These are phyloP conservation scores for Rhodotorula diobovata DNA, from an alignment of 768 basidiomycete species.

Conservation along the genomic window DNA sequence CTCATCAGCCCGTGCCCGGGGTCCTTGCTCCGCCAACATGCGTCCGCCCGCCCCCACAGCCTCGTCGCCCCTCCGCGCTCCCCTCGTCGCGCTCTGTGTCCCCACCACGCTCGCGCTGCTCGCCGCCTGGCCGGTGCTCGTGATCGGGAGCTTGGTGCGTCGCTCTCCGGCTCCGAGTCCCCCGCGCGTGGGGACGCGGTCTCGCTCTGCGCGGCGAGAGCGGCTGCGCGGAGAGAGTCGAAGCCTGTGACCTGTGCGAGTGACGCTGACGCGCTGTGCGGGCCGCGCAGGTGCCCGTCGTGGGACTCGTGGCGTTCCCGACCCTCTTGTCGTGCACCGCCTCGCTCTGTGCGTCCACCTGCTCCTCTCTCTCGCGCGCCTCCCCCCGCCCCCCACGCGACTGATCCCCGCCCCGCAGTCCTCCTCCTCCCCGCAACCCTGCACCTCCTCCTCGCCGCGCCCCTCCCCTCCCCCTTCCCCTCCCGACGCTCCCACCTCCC, in stretches of 20 bases:
- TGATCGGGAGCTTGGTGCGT: constrained; percentile 10
- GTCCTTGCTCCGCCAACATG: not conserved
- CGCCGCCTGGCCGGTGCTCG: constrained; percentile 2
- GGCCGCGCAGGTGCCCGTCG: constrained; percentile 3
- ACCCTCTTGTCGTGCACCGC: constrained; percentile 8
- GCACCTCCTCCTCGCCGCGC: constrained; percentile 2
- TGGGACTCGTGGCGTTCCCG: constrained; percentile 9
- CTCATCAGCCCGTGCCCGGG: not conserved
- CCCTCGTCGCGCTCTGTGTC: not conserved
- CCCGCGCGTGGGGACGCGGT: not conserved
- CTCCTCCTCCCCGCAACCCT: constrained; percentile 1
- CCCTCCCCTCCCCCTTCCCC: not conserved
- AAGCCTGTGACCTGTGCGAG: not conserved
- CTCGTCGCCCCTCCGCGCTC: not conserved
- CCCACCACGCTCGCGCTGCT: not conserved
- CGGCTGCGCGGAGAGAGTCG: not conserved
- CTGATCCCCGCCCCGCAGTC: too few species aligned
- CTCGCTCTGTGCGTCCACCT: constrained; percentile 4
- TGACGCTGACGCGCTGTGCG: not conserved
- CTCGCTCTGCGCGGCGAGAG: not conserved
- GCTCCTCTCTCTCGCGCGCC: not conserved
- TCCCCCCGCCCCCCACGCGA: fast-evolving
- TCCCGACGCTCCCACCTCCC: not conserved
- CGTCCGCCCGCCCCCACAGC: not conserved
- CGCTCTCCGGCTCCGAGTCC: not conserved